Conservation (phyloP, 2,329 filamentous ascomycete species). For the Diaporthe ilicicola region DNA sequence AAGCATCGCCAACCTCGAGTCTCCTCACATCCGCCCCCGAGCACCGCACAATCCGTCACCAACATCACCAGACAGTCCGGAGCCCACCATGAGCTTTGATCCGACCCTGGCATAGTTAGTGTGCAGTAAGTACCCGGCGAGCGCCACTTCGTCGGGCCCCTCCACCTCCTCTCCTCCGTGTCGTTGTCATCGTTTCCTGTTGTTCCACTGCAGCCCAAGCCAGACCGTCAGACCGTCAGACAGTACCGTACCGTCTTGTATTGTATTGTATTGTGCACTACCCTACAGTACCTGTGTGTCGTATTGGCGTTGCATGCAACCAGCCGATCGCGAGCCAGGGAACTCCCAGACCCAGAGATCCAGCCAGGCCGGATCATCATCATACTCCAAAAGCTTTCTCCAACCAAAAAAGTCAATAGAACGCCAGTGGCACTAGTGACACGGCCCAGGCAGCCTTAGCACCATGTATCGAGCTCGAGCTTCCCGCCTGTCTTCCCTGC, state of each 20-base stretch:
- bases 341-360: not conserved
- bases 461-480: constrained; percentile 18
- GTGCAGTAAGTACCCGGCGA: not conserved
- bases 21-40: not conserved
- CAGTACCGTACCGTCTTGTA: not conserved
- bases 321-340: constrained; percentile 7
- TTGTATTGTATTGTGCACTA: not conserved
- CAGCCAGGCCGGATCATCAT: constrained; percentile 4
- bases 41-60: not conserved
- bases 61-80: constrained; percentile 13
- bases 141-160: constrained; percentile 16
- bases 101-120: constrained; percentile 5
- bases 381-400: not conserved
- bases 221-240: not conserved
- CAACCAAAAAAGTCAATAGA: not conserved
- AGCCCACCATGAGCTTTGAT: not conserved
- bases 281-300: not conserved
- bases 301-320: constrained; percentile 17
- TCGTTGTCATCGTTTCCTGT: not conserved
- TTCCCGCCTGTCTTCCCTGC: constrained; percentile 1
- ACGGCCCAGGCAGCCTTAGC: constrained; percentile 5
- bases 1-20: constrained; percentile 7
- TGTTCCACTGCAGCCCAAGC: not conserved
- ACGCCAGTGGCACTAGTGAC: not conserved
- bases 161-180: constrained; percentile 6